Base-by-base conservation (phyloP, 495 filamentous ascomycete genomes). In the Tuber magnatum region DNA sequence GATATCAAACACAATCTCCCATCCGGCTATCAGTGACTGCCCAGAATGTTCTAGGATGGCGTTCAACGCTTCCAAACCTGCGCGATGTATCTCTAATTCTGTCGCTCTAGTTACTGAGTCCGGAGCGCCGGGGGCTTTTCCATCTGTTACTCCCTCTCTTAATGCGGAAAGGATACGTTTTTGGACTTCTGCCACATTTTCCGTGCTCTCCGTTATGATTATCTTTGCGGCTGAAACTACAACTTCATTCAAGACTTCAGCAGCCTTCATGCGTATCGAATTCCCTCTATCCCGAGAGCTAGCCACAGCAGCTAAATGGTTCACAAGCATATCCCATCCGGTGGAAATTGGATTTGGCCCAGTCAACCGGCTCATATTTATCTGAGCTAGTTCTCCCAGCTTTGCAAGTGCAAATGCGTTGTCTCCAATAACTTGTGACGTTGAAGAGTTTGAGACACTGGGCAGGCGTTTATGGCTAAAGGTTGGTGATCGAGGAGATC, bases 31-130 rank as follows among this genome's bases (percentile, higher is more conserved):
- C 38, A 99, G 87, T 0, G 89, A 87, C 78, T 98, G 95, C 2
- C 94, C 95, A 80, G 91, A 94, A 75, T 94, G 91, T 80, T 98
- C 95, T 10, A 99, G 85, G 28, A 97, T 89, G 73, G 87, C 88
- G 79, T 92, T 92, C 40, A 99, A 85, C 3, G 91, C 90, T 73
- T 97, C 94, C 32, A 99, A 85, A 46, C 91, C 88, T 74, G 91
- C 89, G 73, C 89, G 89, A 82, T 98, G 95, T 24, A 97, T 91
- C 44, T 97, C 92, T 35, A 92, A 83, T 78, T 97, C 91, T 3
- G 88, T 88, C 0, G 86, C 83, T 69, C 87, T 86, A 2, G 84
- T 86, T n/a, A 86, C 84, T 18, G 78, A 76, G 68, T 83, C 81
- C 5, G 65, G 48, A 9, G 35, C 39, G 9, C 81, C 74, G 7